Evolutionary conservation across 352 stramenopile species (phyloP).

Genomic region (Hyaloperonospora arabidopsidis): DNA sequence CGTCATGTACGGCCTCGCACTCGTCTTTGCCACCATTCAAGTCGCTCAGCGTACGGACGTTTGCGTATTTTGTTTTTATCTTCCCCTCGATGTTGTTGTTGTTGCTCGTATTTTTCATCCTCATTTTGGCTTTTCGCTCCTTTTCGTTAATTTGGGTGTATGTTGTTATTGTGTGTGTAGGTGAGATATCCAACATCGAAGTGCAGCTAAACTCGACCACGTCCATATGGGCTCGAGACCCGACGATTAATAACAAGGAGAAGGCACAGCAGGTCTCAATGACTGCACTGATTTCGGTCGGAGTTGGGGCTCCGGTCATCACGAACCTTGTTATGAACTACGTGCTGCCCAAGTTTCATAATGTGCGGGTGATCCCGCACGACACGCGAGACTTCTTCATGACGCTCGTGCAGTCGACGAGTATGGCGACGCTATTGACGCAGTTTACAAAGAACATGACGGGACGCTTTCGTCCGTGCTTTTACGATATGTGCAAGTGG

Average conservation of each 20-base stretch:
- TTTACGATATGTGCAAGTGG: slow-evolving; percentile 84
- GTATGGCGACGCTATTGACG: slow-evolving; percentile 53
- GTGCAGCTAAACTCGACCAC: slow-evolving; percentile 39
- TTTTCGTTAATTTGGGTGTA: background rate
- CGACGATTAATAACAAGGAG: slow-evolving; percentile 51
- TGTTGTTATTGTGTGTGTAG: slow-evolving; percentile 18
- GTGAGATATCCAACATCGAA: slow-evolving; percentile 45
- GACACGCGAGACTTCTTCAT: slow-evolving; percentile 76
- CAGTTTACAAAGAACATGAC: slow-evolving; percentile 80
- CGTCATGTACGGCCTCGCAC: slow-evolving; percentile 31
- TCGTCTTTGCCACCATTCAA: slow-evolving; percentile 33
- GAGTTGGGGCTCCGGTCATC: slow-evolving; percentile 34
- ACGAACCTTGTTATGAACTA: slow-evolving; percentile 63
- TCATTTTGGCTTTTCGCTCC: background rate
- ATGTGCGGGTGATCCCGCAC: slow-evolving; percentile 53
- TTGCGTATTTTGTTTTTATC: too few species aligned
- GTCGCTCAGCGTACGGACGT: slow-evolving; percentile 27
- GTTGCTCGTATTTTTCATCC: too few species aligned
- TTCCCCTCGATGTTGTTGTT: too few species aligned
- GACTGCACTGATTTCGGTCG: slow-evolving; percentile 33
- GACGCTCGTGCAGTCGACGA: slow-evolving; percentile 51
- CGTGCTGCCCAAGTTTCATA: slow-evolving; percentile 44
- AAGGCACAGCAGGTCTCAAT: slow-evolving; percentile 57
- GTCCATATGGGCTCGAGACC: slow-evolving; percentile 47
- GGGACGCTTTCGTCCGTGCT: slow-evolving; percentile 70